phyloP scores from a whole-genome alignment of 495 filamentous ascomycete genomes.

The Astrocystis sublimbata region DNA sequence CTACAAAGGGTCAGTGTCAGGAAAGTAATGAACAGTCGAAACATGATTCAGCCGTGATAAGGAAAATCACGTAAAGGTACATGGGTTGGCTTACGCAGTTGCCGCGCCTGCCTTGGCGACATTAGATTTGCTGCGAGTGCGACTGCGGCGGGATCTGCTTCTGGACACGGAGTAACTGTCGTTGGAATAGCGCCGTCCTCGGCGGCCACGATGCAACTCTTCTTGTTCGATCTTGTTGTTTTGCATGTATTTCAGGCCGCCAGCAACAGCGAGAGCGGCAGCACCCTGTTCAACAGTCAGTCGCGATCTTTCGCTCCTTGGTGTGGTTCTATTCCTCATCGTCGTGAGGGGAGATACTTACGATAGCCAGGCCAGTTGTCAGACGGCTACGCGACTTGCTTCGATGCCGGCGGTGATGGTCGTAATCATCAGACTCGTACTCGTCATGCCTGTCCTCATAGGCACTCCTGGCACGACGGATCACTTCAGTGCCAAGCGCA shows the following conservation, averaged over 20 bases:
- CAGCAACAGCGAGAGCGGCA: constrained; percentile 70
- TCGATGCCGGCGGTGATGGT: constrained; percentile 26
- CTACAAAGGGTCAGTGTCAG: constrained; percentile 22
- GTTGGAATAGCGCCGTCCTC: constrained; percentile 58
- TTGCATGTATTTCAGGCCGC: constrained; percentile 74
- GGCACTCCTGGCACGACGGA: constrained; percentile 69
- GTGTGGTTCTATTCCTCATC: too few relatives aligned
- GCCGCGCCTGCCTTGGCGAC: constrained; percentile 78
- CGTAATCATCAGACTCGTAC: constrained; percentile 40
- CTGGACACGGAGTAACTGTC: constrained; percentile 33
- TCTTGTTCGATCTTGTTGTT: constrained; percentile 68
- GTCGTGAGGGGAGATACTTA: constrained; percentile 39
- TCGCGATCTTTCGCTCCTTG: background rate
- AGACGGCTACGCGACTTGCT: constrained; percentile 46
- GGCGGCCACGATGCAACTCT: constrained; percentile 66
- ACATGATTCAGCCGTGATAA: background rate
- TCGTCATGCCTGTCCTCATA: constrained; percentile 65
- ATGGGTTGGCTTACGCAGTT: constrained; percentile 52
- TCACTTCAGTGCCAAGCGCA: constrained; percentile 76
- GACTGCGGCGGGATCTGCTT: constrained; percentile 37
- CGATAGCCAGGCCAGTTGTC: constrained; percentile 72
- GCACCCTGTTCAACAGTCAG: constrained; percentile 42
- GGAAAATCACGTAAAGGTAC: background rate
- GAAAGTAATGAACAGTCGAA: background rate
- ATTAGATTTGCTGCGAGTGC: constrained; percentile 59